phyloP scores from a whole-genome alignment of 2,329 filamentous ascomycete species.

The Stachybotrys chlorohalonatus region DNA sequence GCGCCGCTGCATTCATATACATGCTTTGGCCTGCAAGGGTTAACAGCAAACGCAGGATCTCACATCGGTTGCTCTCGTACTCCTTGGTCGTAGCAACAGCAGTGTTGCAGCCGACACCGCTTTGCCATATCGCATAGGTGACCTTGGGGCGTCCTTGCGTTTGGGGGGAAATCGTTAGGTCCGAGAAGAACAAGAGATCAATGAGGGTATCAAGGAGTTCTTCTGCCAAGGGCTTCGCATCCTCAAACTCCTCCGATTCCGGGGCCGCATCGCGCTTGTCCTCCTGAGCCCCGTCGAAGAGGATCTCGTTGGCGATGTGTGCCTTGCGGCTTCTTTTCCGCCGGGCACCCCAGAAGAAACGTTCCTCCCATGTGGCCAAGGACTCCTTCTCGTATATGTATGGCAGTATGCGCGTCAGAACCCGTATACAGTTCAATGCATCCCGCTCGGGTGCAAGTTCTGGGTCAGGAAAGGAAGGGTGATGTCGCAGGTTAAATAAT shows the following conservation, averaged over 20 bases:
- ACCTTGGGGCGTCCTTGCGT: conserved; percentile 68
- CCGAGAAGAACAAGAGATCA: conserved; percentile 84
- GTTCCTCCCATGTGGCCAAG: conserved; percentile 77
- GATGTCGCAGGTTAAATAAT: conserved; percentile 72
- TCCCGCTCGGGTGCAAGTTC: conserved; percentile 78
- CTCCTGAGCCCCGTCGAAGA: conserved; percentile 69
- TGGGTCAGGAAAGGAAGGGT: conserved; percentile 81
- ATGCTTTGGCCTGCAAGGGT: conserved; percentile 85
- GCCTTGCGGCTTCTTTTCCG: conserved; percentile 62
- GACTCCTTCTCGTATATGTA: conserved; percentile 87
- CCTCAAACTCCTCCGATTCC: conserved; percentile 59
- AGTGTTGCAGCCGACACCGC: conserved; percentile 90
- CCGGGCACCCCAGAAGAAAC: conserved; percentile 81
- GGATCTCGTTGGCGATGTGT: conserved; percentile 60
- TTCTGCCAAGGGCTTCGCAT: conserved; percentile 80
- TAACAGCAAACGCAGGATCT: conserved; percentile 78
- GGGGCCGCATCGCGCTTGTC: conserved; percentile 37
- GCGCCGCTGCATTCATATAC: conserved; percentile 73
- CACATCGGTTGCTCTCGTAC: conserved; percentile 84
- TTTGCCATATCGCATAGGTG: conserved; percentile 94
- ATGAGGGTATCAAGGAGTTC: conserved; percentile 85
- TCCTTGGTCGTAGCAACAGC: conserved; percentile 83
- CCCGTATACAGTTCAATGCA: conserved; percentile 89
- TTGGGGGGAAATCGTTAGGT: conserved; percentile 73
- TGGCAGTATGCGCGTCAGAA: conserved; percentile 81